phyloP scores from a whole-genome alignment of 2,329 filamentous ascomycete species.

The Neonectria neomacrospora region DNA sequence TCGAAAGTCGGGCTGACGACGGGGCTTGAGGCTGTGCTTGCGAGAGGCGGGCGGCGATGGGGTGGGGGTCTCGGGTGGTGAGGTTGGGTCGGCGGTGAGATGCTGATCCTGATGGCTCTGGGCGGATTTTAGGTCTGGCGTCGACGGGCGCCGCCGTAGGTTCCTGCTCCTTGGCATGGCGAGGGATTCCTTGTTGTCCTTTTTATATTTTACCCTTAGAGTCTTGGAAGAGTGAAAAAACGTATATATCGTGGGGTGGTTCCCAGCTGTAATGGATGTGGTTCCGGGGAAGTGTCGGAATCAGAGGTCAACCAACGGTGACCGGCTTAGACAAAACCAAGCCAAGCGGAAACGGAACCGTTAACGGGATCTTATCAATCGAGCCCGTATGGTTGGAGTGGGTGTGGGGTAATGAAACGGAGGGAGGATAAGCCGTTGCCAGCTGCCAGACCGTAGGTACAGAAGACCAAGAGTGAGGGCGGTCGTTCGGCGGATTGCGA shows the following conservation, averaged over 20 bases:
- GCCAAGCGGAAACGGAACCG: constrained; percentile 24
- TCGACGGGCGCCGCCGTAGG: constrained; percentile 52
- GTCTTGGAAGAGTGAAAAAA: constrained; percentile 32
- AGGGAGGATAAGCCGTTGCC: constrained; percentile 32
- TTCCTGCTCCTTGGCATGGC: constrained; percentile 49
- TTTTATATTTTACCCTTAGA: constrained; percentile 18
- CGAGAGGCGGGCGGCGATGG: constrained; percentile 50
- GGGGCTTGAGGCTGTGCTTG: constrained; percentile 48
- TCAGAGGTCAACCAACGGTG: constrained; percentile 10
- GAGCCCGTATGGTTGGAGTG: constrained; percentile 39
- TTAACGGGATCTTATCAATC: constrained; percentile 45
- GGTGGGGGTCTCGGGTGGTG: constrained; percentile 61
- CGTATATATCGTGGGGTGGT: constrained; percentile 41
- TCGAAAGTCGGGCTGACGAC: constrained; percentile 48
- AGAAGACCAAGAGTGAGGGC: constrained; percentile 4
- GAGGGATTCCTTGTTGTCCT: constrained; percentile 7
- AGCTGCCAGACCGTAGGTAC: constrained; percentile 23
- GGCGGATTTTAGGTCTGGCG: constrained; percentile 54
- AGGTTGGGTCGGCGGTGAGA: constrained; percentile 54
- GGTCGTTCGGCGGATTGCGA: constrained; percentile 15
- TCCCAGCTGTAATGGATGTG: constrained; percentile 3
- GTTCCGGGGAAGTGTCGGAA: constrained; percentile 17
- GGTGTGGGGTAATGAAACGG: constrained; percentile 43
- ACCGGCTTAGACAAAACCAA: constrained; percentile 21
- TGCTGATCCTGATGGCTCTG: constrained; percentile 44